These are phyloP conservation scores for Warburgia ugandensis DNA, from an alignment of 164 flowering plant species.

Conservation along the genomic window DNA sequence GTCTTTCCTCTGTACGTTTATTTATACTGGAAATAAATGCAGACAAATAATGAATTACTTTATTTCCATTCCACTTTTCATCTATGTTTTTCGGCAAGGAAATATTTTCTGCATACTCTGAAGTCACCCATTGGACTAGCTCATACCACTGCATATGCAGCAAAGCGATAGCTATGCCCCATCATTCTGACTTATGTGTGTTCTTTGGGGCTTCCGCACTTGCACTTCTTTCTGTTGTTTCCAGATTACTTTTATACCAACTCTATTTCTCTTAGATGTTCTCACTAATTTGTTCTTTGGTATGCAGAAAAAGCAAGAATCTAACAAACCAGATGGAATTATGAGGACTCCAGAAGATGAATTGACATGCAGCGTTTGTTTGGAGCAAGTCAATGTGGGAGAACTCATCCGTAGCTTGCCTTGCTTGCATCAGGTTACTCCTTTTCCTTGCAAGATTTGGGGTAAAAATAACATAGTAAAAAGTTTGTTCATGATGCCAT, in stretches of 20 bases:
- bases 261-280: not conserved
- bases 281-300: not conserved
- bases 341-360: conserved; percentile 46
- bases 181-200: too few relatives aligned
- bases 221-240: not conserved
- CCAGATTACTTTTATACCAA: not conserved
- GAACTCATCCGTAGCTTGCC: conserved; percentile 84
- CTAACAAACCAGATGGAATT: conserved; percentile 27
- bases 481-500: too few relatives aligned
- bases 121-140: too few relatives aligned
- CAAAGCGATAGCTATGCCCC: too few relatives aligned
- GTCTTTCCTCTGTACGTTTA: too few relatives aligned
- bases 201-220: not conserved
- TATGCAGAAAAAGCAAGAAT: conserved; percentile 49
- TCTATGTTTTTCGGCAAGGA: too few relatives aligned
- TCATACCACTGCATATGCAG: too few relatives aligned
- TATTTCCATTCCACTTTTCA: too few relatives aligned
- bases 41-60: too few relatives aligned
- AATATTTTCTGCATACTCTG: too few relatives aligned
- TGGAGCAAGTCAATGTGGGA: conserved; percentile 79
- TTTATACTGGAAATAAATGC: too few relatives aligned
- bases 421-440: conserved; percentile 76
- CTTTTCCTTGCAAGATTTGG: not conserved
- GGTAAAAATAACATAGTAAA: too few relatives aligned
- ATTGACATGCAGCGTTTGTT: conserved; percentile 78